Evolutionary conservation across 1,284 basidiomycete species (phyloP).

Genomic region (Cryptococcus sp.): DNA sequence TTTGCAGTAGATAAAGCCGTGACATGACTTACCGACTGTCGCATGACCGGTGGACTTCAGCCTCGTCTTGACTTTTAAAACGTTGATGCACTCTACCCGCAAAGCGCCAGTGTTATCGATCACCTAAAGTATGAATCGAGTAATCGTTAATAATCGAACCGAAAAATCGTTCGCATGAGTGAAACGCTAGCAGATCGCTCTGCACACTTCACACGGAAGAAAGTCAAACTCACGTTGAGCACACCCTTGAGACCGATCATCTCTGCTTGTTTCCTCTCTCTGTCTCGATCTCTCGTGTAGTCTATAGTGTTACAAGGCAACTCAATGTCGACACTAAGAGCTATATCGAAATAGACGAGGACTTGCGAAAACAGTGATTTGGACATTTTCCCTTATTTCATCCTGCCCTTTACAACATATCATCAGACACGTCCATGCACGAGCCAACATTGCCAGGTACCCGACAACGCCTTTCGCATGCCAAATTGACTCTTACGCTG

Average conservation of each 20-base stretch:
- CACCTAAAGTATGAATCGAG: conserved; percentile 60
- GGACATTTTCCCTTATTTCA: neutral
- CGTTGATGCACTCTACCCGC: conserved; percentile 94
- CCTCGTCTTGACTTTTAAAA: conserved; percentile 83
- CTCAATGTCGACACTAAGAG: neutral
- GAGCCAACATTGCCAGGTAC: too few relatives aligned
- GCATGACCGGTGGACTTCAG: conserved; percentile 67
- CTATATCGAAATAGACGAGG: neutral
- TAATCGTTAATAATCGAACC: neutral
- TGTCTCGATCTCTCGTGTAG: neutral
- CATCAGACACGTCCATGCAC: too few relatives aligned
- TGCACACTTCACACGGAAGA: neutral
- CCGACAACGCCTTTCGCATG: too few relatives aligned
- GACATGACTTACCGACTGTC: conserved; percentile 55
- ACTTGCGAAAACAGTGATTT: conserved; percentile 1
- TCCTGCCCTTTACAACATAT: neutral
- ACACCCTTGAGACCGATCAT: conserved; percentile 95
- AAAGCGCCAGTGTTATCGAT: conserved; percentile 99
- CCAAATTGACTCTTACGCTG: too few relatives aligned
- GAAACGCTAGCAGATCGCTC: too few relatives aligned
- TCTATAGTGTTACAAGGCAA: neutral
- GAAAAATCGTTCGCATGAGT: too few relatives aligned
- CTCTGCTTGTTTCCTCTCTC: neutral
- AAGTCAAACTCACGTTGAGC: conserved; percentile 64
- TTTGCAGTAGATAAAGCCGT: neutral